phyloP scores from a whole-genome alignment of 805 yeast species.

The Saturnispora kantuleensis region DNA sequence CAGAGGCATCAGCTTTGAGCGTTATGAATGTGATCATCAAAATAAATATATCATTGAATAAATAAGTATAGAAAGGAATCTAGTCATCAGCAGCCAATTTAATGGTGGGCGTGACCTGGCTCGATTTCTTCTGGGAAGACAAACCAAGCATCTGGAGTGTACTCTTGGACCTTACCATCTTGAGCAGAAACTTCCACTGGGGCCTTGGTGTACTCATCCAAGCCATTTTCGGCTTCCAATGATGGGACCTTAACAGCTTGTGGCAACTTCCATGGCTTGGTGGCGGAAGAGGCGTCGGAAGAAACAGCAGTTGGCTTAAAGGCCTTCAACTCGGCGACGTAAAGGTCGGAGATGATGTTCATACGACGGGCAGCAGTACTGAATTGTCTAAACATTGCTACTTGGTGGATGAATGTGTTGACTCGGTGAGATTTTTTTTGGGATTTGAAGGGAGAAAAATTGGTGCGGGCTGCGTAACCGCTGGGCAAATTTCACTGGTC shows the following conservation, averaged over 20 bases:
- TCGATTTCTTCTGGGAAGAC: conserved; percentile 64
- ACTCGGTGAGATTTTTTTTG: too few species aligned
- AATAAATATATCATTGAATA: conserved; percentile 3
- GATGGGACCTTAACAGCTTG: conserved; percentile 66
- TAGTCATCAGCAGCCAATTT: background rate
- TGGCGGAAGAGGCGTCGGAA: conserved; percentile 66
- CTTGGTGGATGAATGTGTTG: background rate
- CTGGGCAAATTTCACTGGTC: too few species aligned
- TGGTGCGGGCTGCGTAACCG: conserved; percentile 1
- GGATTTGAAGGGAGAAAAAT: too few species aligned
- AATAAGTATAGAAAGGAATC: conserved; percentile 1
- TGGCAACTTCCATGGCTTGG: conserved; percentile 79
- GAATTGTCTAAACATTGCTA: conserved; percentile 19
- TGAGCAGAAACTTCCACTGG: conserved; percentile 66
- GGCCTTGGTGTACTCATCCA: conserved; percentile 57
- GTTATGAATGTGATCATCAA: background rate
- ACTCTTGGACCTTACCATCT: conserved; percentile 36
- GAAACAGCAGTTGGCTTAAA: conserved; percentile 80
- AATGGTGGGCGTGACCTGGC: conserved; percentile 23
- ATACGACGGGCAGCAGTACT: conserved; percentile 21
- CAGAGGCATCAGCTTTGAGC: background rate
- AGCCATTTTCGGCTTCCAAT: conserved; percentile 54
- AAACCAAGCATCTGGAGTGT: conserved; percentile 63
- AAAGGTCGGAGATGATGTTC: conserved; percentile 71
- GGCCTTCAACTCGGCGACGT: conserved; percentile 75